Evolutionary conservation across 2,329 filamentous ascomycete species (phyloP).

Genomic region (Lasiodiplodia gonubiensis): DNA sequence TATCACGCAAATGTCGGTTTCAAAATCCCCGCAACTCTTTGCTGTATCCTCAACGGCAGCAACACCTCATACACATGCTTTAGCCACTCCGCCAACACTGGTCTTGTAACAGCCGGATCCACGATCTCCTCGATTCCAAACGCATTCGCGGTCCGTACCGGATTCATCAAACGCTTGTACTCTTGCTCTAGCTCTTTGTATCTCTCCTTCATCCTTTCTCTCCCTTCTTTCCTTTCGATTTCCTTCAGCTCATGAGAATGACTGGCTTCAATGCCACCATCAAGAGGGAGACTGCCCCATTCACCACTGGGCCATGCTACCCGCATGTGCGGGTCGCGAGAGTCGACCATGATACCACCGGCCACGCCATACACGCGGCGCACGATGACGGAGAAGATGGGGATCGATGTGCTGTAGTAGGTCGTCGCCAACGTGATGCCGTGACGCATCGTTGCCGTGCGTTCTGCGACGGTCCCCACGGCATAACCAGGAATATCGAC

Average conservation of each 20-base stretch:
- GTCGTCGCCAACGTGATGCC: slow-evolving; percentile 66
- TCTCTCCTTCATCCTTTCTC: slow-evolving; percentile 53
- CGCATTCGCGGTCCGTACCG: slow-evolving; percentile 66
- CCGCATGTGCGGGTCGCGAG: slow-evolving; percentile 64
- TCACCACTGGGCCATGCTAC: slow-evolving; percentile 69
- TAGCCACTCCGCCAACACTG: slow-evolving; percentile 62
- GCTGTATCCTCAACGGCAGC: slow-evolving; percentile 56
- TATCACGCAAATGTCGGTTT: slow-evolving; percentile 41
- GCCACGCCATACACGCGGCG: slow-evolving; percentile 68
- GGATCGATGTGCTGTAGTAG: slow-evolving; percentile 68
- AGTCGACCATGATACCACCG: slow-evolving; percentile 68
- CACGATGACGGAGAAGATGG: slow-evolving; percentile 66
- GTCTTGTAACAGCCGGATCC: slow-evolving; percentile 64
- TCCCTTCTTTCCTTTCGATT: slow-evolving; percentile 57
- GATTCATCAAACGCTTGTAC: slow-evolving; percentile 68
- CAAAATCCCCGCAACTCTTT: slow-evolving; percentile 47
- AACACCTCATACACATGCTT: slow-evolving; percentile 62
- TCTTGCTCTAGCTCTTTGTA: slow-evolving; percentile 65
- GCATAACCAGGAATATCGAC: slow-evolving; percentile 67
- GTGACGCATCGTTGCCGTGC: slow-evolving; percentile 68
- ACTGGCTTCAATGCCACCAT: slow-evolving; percentile 69
- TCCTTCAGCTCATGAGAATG: slow-evolving; percentile 66
- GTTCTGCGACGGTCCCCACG: slow-evolving; percentile 67
- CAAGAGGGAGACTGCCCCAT: slow-evolving; percentile 67
- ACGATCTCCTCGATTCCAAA: slow-evolving; percentile 71